Percentiles rank a stretch among this genome's conserved stretches.
Conservation (phyloP, 148 eudicot species). For the Camellia sinensis region DNA sequence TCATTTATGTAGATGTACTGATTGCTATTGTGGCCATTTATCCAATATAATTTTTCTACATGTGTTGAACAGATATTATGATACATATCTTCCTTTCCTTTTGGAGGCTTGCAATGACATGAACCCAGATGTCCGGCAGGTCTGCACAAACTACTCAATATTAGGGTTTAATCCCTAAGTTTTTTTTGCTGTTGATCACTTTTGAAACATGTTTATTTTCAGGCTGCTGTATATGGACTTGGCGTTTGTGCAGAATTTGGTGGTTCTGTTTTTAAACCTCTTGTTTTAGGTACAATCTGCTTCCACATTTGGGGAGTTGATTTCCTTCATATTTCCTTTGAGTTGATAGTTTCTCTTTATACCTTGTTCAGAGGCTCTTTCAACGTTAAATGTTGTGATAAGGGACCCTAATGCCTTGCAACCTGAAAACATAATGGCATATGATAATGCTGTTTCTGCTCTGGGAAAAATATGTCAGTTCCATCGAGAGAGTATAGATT, state of each 20-base stretch:
- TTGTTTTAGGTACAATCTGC: conserved; percentile 64
- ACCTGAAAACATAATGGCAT: conserved; percentile 78
- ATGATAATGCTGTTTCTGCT: conserved; percentile 97
- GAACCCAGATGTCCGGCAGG: conserved; percentile 85
- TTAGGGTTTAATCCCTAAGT: neutral
- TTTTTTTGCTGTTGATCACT: conserved; percentile 1
- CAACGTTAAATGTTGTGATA: conserved; percentile 78
- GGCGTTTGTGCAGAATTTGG: conserved; percentile 99
- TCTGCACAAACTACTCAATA: conserved; percentile 18
- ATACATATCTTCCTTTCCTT: conserved; percentile 78
- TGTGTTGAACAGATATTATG: conserved; percentile 64
- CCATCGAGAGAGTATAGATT: conserved; percentile 76
- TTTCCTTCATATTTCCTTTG: neutral
- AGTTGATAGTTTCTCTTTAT: neutral
- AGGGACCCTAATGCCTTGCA: conserved; percentile 58
- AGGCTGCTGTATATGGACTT: conserved; percentile 99
- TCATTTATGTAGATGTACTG: neutral
- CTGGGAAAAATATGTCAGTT: conserved; percentile 83
- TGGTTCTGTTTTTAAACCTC: conserved; percentile 79
- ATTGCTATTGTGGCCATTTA: conserved; percentile 1
- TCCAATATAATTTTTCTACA: neutral
- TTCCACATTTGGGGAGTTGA: neutral
- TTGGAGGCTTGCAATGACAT: conserved; percentile 92
- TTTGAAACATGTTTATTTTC: conserved; percentile 24
- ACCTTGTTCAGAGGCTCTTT: conserved; percentile 74